Conservation (phyloP, 495 filamentous ascomycete species). For the Wilcoxina mikolae region DNA sequence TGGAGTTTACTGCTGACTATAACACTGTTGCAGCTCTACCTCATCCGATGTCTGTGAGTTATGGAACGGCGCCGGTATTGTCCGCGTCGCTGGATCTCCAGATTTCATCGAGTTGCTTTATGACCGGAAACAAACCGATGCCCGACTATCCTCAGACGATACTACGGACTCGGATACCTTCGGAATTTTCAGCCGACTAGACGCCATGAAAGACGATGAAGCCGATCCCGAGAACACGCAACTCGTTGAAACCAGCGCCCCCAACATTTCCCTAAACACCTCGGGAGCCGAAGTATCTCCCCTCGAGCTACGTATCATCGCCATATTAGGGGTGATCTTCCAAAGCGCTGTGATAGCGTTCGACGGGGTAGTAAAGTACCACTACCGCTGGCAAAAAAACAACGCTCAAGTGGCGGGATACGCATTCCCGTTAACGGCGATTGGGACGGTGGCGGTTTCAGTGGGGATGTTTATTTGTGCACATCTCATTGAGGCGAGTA, state of each 20-base stretch:
- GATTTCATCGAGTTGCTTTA: neutral
- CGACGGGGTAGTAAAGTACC: constrained; percentile 9
- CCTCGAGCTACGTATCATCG: constrained; percentile 3
- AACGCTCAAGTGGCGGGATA: constrained; percentile 1
- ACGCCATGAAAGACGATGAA: neutral
- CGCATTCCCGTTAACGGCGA: constrained; percentile 12
- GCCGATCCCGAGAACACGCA: neutral
- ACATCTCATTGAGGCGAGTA: constrained; percentile 11
- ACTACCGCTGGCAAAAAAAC: constrained; percentile 2
- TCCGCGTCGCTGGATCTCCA: constrained; percentile 7
- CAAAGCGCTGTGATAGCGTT: constrained; percentile 9
- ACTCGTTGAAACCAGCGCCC: neutral
- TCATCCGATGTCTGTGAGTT: constrained; percentile 21
- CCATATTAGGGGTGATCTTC: constrained; percentile 9
- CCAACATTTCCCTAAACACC: constrained; percentile 14
- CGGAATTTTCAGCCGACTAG: neutral
- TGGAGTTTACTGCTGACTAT: neutral
- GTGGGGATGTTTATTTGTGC: constrained; percentile 15
- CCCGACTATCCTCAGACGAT: neutral
- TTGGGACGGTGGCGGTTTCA: constrained; percentile 8
- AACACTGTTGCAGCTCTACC: constrained; percentile 20
- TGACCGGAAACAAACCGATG: neutral
- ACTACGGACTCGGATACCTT: neutral
- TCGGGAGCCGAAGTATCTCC: neutral
- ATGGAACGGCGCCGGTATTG: constrained; percentile 22